Evolutionary conservation across 306 rosid species (phyloP).

Genomic region (Prunus padus): DNA sequence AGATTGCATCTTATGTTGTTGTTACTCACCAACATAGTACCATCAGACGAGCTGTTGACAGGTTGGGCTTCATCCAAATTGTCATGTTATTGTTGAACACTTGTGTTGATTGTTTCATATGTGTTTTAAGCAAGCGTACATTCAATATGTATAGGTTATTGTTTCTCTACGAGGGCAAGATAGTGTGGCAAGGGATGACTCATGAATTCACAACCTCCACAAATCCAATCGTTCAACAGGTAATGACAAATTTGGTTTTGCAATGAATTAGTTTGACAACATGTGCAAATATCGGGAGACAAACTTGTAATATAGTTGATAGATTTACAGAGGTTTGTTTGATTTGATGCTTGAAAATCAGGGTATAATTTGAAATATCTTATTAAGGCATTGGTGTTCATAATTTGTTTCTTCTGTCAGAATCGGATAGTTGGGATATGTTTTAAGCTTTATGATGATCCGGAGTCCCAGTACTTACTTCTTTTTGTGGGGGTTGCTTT

Average conservation of each 20-base stretch:
- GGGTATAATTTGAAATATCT: background rate
- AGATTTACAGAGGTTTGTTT: background rate
- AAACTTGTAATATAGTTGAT: background rate
- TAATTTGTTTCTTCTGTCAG: background rate
- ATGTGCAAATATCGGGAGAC: background rate
- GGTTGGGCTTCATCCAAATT: slow-evolving; percentile 43
- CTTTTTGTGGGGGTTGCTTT: slow-evolving; percentile 10
- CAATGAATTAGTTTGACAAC: background rate
- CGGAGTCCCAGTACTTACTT: background rate
- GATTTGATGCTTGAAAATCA: background rate
- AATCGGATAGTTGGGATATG: background rate
- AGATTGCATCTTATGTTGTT: slow-evolving; percentile 85
- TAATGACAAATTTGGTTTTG: slow-evolving; percentile 23
- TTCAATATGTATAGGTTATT: slow-evolving; percentile 55
- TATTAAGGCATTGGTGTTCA: background rate
- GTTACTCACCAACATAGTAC: slow-evolving; percentile 99
- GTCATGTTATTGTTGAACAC: background rate
- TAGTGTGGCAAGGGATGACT: slow-evolving; percentile 99
- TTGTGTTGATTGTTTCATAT: background rate
- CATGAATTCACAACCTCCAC: slow-evolving; percentile 76
- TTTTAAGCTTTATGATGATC: background rate
- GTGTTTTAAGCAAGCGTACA: slow-evolving; percentile 14
- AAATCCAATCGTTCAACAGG: slow-evolving; percentile 93
- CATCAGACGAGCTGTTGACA: slow-evolving; percentile 89
- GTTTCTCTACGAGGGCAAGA: slow-evolving; percentile 81